These are phyloP conservation scores for Rhinocladiella similis DNA, from an alignment of 2,329 filamentous ascomycete genomes.

Conservation along the genomic window DNA sequence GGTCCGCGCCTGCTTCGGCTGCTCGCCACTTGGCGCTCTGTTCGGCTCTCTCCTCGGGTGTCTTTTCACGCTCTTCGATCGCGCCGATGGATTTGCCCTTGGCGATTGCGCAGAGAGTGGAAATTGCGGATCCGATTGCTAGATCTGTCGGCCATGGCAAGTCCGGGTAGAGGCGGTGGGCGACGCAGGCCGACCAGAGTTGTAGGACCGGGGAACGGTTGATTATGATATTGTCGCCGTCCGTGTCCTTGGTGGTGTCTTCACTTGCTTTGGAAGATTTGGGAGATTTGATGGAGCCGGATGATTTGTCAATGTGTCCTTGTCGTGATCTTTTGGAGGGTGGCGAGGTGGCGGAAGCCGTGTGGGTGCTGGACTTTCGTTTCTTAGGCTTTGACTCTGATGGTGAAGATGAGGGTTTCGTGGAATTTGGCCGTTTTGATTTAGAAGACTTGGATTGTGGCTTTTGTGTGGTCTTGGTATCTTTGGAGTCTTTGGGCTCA, in stretches of 20 bases:
- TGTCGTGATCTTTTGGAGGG: slow-evolving; percentile 4
- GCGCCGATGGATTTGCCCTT: slow-evolving; percentile 24
- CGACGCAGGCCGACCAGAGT: slow-evolving; percentile 24
- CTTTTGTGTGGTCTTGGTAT: not conserved
- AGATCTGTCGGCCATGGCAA: slow-evolving; percentile 19
- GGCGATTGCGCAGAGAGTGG: slow-evolving; percentile 24
- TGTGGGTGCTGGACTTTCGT: not conserved
- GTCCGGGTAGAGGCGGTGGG: slow-evolving; percentile 19
- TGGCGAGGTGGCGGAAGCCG: no score
- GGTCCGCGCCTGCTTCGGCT: slow-evolving; percentile 8
- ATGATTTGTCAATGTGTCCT: slow-evolving; percentile 7
- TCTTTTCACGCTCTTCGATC: slow-evolving; percentile 15
- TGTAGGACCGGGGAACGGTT: slow-evolving; percentile 27
- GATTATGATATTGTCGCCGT: slow-evolving; percentile 12
- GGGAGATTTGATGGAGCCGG: not conserved
- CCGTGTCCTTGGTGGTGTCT: no score
- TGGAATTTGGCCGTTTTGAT: no score
- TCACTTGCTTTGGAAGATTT: slow-evolving; percentile 6
- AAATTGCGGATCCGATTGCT: slow-evolving; percentile 21
- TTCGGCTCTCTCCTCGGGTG: slow-evolving; percentile 13
- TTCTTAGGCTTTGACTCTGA: slow-evolving; percentile 2
- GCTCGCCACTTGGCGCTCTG: slow-evolving; percentile 12
- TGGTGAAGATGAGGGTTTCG: no score
- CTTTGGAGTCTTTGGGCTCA: not conserved
- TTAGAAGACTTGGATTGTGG: not conserved